Conservation (phyloP, 2,329 filamentous ascomycete genomes). For the Cladosporium phlei region DNA sequence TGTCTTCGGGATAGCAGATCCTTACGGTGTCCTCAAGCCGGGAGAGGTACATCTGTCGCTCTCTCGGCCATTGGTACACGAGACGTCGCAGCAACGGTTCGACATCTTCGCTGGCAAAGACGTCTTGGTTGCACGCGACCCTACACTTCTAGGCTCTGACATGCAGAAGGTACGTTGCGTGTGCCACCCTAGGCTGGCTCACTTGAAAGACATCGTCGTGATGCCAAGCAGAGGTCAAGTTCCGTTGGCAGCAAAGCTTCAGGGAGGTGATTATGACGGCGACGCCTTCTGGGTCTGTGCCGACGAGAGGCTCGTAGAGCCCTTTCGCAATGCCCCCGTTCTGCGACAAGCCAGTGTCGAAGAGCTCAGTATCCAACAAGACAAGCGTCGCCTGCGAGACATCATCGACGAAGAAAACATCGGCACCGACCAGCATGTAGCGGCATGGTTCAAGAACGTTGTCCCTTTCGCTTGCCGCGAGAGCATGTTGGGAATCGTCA, state of each 20-base stretch:
- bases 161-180: slow-evolving; percentile 58
- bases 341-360: slow-evolving; percentile 42
- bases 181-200: slow-evolving; percentile 55
- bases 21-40: slow-evolving; percentile 54
- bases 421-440: slow-evolving; percentile 27
- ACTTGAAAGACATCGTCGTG: slow-evolving; percentile 72
- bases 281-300: slow-evolving; percentile 73
- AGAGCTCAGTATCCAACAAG: slow-evolving; percentile 48
- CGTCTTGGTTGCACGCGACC: slow-evolving; percentile 63
- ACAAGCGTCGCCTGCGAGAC: slow-evolving; percentile 44
- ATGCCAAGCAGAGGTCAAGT: slow-evolving; percentile 62
- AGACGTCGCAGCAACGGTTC: slow-evolving; percentile 48
- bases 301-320: slow-evolving; percentile 60
- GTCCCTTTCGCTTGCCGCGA: slow-evolving; percentile 54
- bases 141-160: slow-evolving; percentile 65
- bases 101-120: slow-evolving; percentile 50
- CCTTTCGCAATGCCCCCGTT: slow-evolving; percentile 60
- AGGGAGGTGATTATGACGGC: slow-evolving; percentile 78
- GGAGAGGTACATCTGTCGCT: slow-evolving; percentile 66
- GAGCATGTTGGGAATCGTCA: slow-evolving; percentile 58
- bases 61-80: slow-evolving; percentile 54
- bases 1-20: slow-evolving; percentile 65
- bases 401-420: slow-evolving; percentile 31
- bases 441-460: slow-evolving; percentile 48
- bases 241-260: slow-evolving; percentile 65